Evolutionary conservation across 108 stramenopile species (phyloP).

Genomic region (Seminavis robusta): DNA sequence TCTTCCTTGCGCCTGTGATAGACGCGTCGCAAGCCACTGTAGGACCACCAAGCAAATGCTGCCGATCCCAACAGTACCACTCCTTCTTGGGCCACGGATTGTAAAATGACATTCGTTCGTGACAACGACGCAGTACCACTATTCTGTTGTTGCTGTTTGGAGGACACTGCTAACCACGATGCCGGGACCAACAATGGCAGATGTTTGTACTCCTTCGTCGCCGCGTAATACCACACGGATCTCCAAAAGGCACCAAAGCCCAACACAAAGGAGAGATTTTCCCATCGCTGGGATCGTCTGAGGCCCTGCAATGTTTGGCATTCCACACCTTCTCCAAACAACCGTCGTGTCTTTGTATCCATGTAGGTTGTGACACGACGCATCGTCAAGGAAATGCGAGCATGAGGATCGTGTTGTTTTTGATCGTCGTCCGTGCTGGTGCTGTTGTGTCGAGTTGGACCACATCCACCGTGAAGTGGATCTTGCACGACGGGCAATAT

Average conservation of each 20-base stretch:
- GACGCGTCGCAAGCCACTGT: constrained; percentile 22
- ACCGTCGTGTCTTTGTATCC: constrained; percentile 41
- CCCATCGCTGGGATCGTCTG: constrained; percentile 16
- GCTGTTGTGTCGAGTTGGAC: too few species aligned
- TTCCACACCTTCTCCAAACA: constrained; percentile 67
- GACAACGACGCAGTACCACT: too few species aligned
- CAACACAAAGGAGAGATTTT: constrained; percentile 35
- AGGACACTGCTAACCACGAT: too few species aligned
- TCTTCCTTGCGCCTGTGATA: constrained; percentile 40
- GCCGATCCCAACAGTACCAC: constrained; percentile 9
- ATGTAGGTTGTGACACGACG: constrained; percentile 62
- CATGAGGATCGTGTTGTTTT: constrained; percentile 24
- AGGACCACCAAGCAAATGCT: constrained; percentile 16
- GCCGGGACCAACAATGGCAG: too few species aligned
- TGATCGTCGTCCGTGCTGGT: too few species aligned
- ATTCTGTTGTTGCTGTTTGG: too few species aligned
- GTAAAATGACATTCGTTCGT: not conserved
- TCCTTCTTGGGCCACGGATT: not conserved
- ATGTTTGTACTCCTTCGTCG: constrained; percentile 15
- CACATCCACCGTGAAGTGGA: too few species aligned
- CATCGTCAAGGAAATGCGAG: constrained; percentile 64
- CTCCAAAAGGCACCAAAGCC: constrained; percentile 36
- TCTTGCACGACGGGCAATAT: too few species aligned
- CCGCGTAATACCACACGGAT: too few species aligned
- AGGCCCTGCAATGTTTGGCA: constrained; percentile 20